Evolutionary conservation across 495 filamentous ascomycete genomes (phyloP).

Genomic region (Clohesyomyces aquaticus): DNA sequence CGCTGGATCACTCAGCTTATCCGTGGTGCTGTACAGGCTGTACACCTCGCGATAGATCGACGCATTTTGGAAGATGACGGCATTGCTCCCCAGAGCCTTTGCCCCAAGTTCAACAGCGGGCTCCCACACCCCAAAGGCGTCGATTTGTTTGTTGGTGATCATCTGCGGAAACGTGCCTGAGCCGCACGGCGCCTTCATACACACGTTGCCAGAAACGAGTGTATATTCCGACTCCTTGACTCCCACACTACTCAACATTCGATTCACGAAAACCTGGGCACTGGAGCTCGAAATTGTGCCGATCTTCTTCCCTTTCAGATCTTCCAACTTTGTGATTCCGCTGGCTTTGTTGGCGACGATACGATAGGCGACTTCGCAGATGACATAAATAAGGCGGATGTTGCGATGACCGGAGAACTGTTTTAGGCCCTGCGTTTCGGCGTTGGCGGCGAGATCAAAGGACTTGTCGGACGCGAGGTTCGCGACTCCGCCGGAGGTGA

Average conservation of each 20-base stretch:
- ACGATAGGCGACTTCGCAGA: constrained; percentile 51
- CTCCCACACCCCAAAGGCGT: constrained; percentile 55
- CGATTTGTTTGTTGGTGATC: constrained; percentile 44
- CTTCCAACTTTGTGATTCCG: constrained; percentile 43
- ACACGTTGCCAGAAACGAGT: constrained; percentile 45
- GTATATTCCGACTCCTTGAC: constrained; percentile 45
- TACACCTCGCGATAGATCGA: constrained; percentile 53
- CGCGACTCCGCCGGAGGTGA: constrained; percentile 12
- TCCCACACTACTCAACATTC: constrained; percentile 46
- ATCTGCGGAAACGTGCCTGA: constrained; percentile 47
- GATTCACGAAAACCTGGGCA: constrained; percentile 50
- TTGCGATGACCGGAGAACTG: constrained; percentile 49
- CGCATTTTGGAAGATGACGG: constrained; percentile 47
- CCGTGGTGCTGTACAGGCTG: constrained; percentile 49
- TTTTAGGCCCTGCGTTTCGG: constrained; percentile 53
- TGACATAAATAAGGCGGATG: constrained; percentile 50
- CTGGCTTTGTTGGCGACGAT: constrained; percentile 50
- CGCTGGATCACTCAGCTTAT: constrained; percentile 45
- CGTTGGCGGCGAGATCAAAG: constrained; percentile 50
- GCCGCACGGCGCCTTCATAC: constrained; percentile 50
- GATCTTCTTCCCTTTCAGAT: constrained; percentile 53
- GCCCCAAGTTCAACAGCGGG: constrained; percentile 50
- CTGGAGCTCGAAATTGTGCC: constrained; percentile 49
- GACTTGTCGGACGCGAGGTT: constrained; percentile 26
- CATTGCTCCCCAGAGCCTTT: constrained; percentile 38